Base-by-base conservation (phyloP, 305 asterid genomes). In the Petunia hybrid region DNA sequence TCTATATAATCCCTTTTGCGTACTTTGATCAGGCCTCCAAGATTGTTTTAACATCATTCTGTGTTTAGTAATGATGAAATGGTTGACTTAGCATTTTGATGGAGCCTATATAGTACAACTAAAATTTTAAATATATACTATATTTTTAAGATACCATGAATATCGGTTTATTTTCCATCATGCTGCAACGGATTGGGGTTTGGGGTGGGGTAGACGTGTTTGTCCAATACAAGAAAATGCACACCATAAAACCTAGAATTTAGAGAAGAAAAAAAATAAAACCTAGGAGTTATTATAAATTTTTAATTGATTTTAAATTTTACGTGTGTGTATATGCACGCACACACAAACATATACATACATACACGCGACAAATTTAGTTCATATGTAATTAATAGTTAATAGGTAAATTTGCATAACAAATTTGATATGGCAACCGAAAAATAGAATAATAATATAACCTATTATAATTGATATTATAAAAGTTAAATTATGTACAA, bases 51-150 rank as follows among this genome's bases (percentile, higher is more conserved):
- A 1, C 42, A 70, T 70, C n/a, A 2, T n/a, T 46, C 45, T 70
- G 0, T 70, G 10, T 45, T 70, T 69, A 70, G 16, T 45, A 45
- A 45, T 22, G 60, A 70, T 45, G 59, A 38, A 45, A 10, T 8
- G 16, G 57, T 69, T 69, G 76, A 22, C 57, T 46, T 40, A 8
- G 31, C 38, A 69, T 69, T 69, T n/a, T 43, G 57, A 69, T 8
- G 2, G 56, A 53, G 14, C 10, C 4, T 42, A 43, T 42, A 43
- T 16, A 69, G 57, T 43, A 41, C 16, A 5, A 22, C 16, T 22
- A 22, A 67, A 69, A 43, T 16, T 69, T 69, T 31, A 4, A 4
- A 69, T 9, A 68, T 42, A 43, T 43, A 22, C 31, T 22, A 22
- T 22, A 22, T 22, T 22, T 69, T 16, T 43, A 16, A 68, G 40